These are phyloP conservation scores for Vaccinium corymbosum DNA, from an alignment of 148 eudicot species.

Conservation along the genomic window DNA sequence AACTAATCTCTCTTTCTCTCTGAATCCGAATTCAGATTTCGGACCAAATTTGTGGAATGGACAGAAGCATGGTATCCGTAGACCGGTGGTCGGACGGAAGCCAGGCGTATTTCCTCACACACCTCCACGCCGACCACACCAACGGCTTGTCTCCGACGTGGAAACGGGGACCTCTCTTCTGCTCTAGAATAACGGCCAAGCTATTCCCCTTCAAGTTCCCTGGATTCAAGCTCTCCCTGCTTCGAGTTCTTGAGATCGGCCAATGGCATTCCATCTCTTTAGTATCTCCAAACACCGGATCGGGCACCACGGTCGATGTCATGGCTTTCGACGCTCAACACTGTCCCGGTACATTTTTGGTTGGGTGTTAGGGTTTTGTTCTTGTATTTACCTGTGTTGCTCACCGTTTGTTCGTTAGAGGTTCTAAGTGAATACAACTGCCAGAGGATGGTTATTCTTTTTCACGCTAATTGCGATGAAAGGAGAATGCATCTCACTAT, in stretches of 20 bases:
- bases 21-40: not conserved
- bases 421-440: too few species aligned
- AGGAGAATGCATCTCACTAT: not conserved
- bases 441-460: too few species aligned
- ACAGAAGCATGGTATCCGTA: constrained; percentile 74
- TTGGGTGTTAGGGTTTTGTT: not conserved
- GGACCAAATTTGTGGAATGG: constrained; percentile 36
- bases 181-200: constrained; percentile 66
- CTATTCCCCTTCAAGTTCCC: constrained; percentile 69
- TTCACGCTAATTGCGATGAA: not conserved
- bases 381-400: too few species aligned
- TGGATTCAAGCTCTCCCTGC: constrained; percentile 46
- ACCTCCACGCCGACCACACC: constrained; percentile 83
- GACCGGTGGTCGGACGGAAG: constrained; percentile 64
- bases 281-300: constrained; percentile 45
- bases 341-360: constrained; percentile 56
- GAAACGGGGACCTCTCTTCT: constrained; percentile 61
- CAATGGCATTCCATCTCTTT: constrained; percentile 52
- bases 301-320: constrained; percentile 21
- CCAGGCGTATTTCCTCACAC: constrained; percentile 68
- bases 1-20: not conserved
- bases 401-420: too few species aligned
- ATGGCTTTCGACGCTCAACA: constrained; percentile 70
- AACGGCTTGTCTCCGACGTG: constrained; percentile 59
- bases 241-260: constrained; percentile 49